These are phyloP conservation scores for Tagetes patula DNA, from an alignment of 129 eudicot genomes.

Conservation along the genomic window DNA sequence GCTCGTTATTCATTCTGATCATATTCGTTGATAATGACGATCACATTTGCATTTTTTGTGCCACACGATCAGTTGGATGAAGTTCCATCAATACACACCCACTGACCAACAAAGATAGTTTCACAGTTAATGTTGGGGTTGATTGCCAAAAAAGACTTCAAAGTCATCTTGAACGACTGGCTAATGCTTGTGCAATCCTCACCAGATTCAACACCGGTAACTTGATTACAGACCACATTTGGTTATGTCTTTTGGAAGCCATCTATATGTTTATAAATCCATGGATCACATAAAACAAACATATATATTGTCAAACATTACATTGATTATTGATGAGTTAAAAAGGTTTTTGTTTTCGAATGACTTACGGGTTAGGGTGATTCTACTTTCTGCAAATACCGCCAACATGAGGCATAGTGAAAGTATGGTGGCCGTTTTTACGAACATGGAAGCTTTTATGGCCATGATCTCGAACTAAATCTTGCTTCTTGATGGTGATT, in stretches of 20 bases:
- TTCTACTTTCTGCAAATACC: background rate
- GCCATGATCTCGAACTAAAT: conserved; percentile 1
- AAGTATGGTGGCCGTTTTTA: conserved; percentile 12
- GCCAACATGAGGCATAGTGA: conserved; percentile 22
- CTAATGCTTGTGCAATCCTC: conserved; percentile 30
- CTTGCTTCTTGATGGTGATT: too few species aligned
- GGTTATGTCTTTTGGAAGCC: conserved; percentile 5
- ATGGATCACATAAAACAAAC: too few species aligned
- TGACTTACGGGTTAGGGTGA: conserved; percentile 12
- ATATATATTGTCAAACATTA: too few species aligned
- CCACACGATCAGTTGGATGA: background rate
- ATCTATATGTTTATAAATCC: background rate
- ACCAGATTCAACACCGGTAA: conserved; percentile 24
- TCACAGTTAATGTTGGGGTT: conserved; percentile 41
- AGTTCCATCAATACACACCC: conserved; percentile 32
- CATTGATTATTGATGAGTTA: too few species aligned
- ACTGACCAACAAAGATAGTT: conserved; percentile 32
- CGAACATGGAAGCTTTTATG: conserved; percentile 26
- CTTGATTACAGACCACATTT: conserved; percentile 20
- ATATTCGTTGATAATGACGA: background rate
- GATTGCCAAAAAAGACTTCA: conserved; percentile 16
- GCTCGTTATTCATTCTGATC: too few species aligned
- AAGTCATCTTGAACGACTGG: conserved; percentile 12
- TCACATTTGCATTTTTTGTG: background rate
- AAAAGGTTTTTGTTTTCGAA: too few species aligned